Base-by-base conservation (phyloP, 768 basidiomycete species). In the Termitomyces sp. region DNA sequence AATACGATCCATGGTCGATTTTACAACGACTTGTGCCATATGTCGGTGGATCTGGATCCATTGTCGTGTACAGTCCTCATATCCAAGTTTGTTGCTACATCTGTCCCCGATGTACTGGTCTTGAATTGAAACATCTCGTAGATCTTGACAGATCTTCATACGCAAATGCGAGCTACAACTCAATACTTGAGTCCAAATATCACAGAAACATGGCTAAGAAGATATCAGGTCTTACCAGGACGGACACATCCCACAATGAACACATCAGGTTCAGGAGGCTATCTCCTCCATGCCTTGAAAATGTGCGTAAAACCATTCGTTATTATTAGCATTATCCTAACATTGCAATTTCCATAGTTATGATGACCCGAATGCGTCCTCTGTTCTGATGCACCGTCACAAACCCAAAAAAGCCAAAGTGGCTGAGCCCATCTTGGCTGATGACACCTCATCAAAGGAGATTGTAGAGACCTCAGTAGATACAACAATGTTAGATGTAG, bases 181-280 rank as follows among this genome's bases (percentile, higher is more conserved):
- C 70, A 78, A 58, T 95, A 83, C 69, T 74, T 98, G 11, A 85
- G 83, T 32, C 87, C 93, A 8, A 84, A 79, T 15, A 72, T 98
- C 30, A 88, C 90, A 2, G 96, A 98, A 70, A 77, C 83, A 11
- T 98, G 90, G 88, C 69, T 92, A 41, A 83, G 96, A 28, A 81
- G 83, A 59, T 99, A 98, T 72, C 96, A 98, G 68, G 87, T 94
- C 15, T 77, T 99, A n/a, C 97, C 97, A 22, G 96, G 97, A 22
- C 80, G 97, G 35, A 96, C 92, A 40, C 97, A 99, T 73, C 97
- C 97, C 3, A 84, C 82, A 60, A 98, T 99, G 97, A 86, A 78
- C 54, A 90, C 85, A 56, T 87, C 90, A 21, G 92, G 91, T 11
- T 85, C 88, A 1, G 95, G 93, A 14, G 96, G 97, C 0, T 97